Evolutionary conservation across 2,329 filamentous ascomycete species (phyloP).

Genomic region (Xylaria digitata): DNA sequence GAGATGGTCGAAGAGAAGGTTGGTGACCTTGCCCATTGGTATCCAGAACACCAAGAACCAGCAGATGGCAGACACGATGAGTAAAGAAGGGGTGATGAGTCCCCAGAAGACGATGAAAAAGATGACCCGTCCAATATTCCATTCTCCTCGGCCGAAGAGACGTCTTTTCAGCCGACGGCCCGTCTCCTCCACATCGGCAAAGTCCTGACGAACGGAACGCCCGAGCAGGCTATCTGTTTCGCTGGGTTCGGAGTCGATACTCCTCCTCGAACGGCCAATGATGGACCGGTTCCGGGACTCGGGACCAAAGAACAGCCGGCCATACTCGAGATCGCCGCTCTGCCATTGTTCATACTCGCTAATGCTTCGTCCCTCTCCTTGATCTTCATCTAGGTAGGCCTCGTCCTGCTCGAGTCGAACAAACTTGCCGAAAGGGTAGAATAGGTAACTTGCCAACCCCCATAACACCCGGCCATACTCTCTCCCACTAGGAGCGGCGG

Average conservation of each 20-base stretch:
- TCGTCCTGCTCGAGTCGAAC: slow-evolving; percentile 94
- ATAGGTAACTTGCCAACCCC: slow-evolving; percentile 85
- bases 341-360: slow-evolving; percentile 99
- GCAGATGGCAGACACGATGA: slow-evolving; percentile 87
- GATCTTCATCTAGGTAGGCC: slow-evolving; percentile 91
- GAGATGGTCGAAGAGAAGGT: slow-evolving; percentile 89
- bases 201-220: slow-evolving; percentile 64
- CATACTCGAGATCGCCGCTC: slow-evolving; percentile 94
- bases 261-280: slow-evolving; percentile 85
- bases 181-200: slow-evolving; percentile 48
- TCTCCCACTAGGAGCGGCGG: slow-evolving; percentile 80
- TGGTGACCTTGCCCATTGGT: slow-evolving; percentile 95
- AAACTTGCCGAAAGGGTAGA: slow-evolving; percentile 98
- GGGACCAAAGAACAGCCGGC: slow-evolving; percentile 94
- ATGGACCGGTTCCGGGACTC: slow-evolving; percentile 76
- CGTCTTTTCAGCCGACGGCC: slow-evolving; percentile 75
- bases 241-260: slow-evolving; percentile 83
- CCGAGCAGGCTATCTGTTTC: slow-evolving; percentile 93
- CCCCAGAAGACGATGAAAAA: slow-evolving; percentile 98
- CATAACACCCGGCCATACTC: slow-evolving; percentile 89
- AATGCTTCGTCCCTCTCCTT: slow-evolving; percentile 95
- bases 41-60: slow-evolving; percentile 99
- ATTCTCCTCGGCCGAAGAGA: slow-evolving; percentile 93
- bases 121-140: slow-evolving; percentile 92
- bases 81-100: slow-evolving; percentile 84